Percentiles rank a stretch among this genome's conserved stretches.
These are phyloP conservation scores for Phlyctochytrium planicorne DNA, from an alignment of 192 early-diverging fungal genomes.

Conservation along the genomic window DNA sequence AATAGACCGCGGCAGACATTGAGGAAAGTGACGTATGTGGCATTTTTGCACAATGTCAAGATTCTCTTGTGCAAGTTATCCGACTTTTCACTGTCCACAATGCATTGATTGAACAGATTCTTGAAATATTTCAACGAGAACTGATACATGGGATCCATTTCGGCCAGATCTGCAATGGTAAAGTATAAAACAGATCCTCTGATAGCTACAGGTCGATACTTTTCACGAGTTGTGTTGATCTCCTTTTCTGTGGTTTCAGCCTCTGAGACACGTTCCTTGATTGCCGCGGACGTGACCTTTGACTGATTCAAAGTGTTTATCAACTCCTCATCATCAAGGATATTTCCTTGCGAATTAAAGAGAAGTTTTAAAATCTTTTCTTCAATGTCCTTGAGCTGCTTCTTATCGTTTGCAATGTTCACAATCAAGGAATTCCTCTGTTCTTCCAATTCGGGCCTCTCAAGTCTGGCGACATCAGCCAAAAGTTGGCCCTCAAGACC, in stretches of 20 bases:
- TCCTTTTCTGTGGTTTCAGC: slow-evolving; percentile 60
- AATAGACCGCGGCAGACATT: slow-evolving; percentile 62
- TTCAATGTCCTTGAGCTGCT: slow-evolving; percentile 62
- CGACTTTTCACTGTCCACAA: slow-evolving; percentile 49
- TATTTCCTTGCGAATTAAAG: slow-evolving; percentile 65
- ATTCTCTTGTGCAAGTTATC: slow-evolving; percentile 49
- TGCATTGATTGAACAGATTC: slow-evolving; percentile 57
- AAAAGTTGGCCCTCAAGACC: slow-evolving; percentile 62
- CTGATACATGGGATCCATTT: slow-evolving; percentile 68
- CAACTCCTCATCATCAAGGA: slow-evolving; percentile 65
- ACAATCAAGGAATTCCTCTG: slow-evolving; percentile 60
- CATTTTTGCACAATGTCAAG: slow-evolving; percentile 50
- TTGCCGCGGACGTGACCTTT: slow-evolving; percentile 63
- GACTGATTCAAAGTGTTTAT: slow-evolving; percentile 66
- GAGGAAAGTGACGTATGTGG: slow-evolving; percentile 53
- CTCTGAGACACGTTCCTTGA: slow-evolving; percentile 54
- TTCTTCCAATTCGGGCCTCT: slow-evolving; percentile 61
- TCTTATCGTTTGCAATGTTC: slow-evolving; percentile 59
- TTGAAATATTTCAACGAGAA: slow-evolving; percentile 68
- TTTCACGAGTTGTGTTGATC: slow-evolving; percentile 58
- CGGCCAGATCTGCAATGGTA: slow-evolving; percentile 58
- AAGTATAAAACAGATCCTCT: slow-evolving; percentile 64
- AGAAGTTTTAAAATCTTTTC: slow-evolving; percentile 61
- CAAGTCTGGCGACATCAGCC: slow-evolving; percentile 60
- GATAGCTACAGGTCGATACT: slow-evolving; percentile 60